Percentiles rank a stretch among this genome's conserved stretches.
Conservation (phyloP, 371 early-diverging fungal species). For the Mucor piriformis region DNA sequence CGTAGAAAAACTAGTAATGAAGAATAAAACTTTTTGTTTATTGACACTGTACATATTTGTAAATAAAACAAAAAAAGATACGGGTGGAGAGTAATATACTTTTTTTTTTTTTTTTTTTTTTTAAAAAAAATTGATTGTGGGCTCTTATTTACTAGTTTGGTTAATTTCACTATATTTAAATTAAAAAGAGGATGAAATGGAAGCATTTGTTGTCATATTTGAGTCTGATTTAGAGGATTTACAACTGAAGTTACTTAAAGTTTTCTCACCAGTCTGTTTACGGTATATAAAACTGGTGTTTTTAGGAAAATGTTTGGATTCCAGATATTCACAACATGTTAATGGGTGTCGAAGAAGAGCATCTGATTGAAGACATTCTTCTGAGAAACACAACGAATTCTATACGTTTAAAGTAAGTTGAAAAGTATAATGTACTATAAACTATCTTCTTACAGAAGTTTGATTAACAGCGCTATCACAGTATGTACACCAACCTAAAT, state of each 20-base stretch:
- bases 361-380: conserved; percentile 22
- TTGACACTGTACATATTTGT: neutral
- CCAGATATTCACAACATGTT: conserved; percentile 16
- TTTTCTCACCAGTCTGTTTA: no score
- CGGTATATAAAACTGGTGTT: neutral
- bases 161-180: no score
- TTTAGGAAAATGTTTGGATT: conserved; percentile 23
- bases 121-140: neutral
- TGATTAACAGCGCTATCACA: conserved; percentile 30
- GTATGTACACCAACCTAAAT: conserved; percentile 37
- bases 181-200: no score
- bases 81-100: no score
- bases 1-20: neutral
- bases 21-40: neutral
- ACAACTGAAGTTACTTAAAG: no score
- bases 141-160: no score
- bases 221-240: no score
- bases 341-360: conserved; percentile 19
- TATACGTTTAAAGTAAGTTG: neutral
- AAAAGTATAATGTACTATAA: neutral
- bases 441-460: conserved; percentile 22
- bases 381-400: conserved; percentile 28
- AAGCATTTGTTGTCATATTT: no score
- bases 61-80: no score
- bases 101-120: no score